Conservation (phyloP, 1,284 basidiomycete species). For the Phellinidium pouzarii region DNA sequence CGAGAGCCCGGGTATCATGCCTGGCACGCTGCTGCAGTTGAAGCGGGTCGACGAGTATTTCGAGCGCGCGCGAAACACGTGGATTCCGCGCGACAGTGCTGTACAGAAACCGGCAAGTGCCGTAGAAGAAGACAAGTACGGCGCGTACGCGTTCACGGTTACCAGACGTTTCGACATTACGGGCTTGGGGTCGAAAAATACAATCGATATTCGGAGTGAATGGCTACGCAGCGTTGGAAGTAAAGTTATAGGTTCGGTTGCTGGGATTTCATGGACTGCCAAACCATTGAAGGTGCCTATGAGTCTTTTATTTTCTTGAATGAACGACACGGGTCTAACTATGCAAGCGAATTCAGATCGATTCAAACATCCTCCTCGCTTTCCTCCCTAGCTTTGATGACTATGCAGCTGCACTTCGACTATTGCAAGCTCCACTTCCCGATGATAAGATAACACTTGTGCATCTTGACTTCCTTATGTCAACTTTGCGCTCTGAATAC, state of each 20-base stretch:
- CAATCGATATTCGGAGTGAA: constrained; percentile 1
- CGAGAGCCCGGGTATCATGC: too few species aligned
- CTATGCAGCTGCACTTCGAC: neutral
- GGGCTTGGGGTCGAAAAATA: neutral
- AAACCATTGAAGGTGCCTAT: constrained; percentile 1
- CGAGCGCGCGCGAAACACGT: too few species aligned
- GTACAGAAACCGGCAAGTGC: too few species aligned
- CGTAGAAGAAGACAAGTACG: neutral
- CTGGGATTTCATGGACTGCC: constrained; percentile 5
- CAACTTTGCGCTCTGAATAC: constrained; percentile 18
- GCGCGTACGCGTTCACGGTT: constrained; percentile 4
- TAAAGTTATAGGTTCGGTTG: neutral
- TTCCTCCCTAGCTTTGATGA: neutral
- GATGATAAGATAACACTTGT: constrained; percentile 28
- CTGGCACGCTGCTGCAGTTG: too few species aligned
- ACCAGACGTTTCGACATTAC: neutral
- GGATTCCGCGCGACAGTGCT: too few species aligned
- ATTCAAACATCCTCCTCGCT: neutral
- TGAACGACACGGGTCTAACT: too few species aligned
- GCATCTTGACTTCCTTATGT: constrained; percentile 20
- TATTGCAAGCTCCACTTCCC: neutral
- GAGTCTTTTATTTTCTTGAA: neutral
- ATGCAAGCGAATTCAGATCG: neutral
- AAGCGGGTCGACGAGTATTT: too few species aligned
- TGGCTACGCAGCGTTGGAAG: neutral